Percentiles rank a stretch among this genome's conserved stretches.
Evolutionary conservation across 2,329 filamentous ascomycete genomes (phyloP).

Genomic region (Aureobasidium sp.): DNA sequence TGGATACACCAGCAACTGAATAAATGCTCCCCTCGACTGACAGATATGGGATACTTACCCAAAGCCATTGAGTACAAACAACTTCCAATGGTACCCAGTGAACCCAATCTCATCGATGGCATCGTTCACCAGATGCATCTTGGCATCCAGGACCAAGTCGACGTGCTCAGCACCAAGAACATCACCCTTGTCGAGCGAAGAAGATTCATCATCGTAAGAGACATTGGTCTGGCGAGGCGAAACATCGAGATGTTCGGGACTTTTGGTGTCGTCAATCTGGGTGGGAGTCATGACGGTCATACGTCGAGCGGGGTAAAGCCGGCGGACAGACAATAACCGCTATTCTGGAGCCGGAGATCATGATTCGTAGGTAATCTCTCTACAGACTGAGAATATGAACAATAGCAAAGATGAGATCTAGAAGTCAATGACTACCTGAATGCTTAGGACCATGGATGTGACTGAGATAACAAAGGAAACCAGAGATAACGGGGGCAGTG

Average conservation of each 20-base stretch:
- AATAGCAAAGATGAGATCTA: no score
- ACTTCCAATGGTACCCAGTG: slow-evolving; percentile 61
- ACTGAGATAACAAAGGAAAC: no score
- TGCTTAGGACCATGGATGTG: no score
- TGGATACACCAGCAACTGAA: no score
- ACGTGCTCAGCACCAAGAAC: slow-evolving; percentile 63
- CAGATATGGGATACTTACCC: no score
- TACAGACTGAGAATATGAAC: background rate
- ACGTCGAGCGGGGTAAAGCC: background rate
- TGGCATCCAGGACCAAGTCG: slow-evolving; percentile 68
- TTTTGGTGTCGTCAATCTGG: background rate
- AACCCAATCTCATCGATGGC: slow-evolving; percentile 63
- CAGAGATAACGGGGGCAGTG: no score
- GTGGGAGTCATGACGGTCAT: background rate
- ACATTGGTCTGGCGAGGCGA: background rate
- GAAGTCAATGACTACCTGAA: no score
- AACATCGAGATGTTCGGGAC: background rate
- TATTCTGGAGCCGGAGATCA: background rate
- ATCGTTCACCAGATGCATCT: slow-evolving; percentile 77
- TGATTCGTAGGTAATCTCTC: background rate
- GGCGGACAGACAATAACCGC: no score
- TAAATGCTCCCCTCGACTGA: no score
- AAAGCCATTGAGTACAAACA: slow-evolving; percentile 69
- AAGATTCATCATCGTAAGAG: background rate
- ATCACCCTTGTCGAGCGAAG: slow-evolving; percentile 45